Base-by-base conservation (phyloP, 2,329 filamentous ascomycete species). In the Apiospora malaysiana region DNA sequence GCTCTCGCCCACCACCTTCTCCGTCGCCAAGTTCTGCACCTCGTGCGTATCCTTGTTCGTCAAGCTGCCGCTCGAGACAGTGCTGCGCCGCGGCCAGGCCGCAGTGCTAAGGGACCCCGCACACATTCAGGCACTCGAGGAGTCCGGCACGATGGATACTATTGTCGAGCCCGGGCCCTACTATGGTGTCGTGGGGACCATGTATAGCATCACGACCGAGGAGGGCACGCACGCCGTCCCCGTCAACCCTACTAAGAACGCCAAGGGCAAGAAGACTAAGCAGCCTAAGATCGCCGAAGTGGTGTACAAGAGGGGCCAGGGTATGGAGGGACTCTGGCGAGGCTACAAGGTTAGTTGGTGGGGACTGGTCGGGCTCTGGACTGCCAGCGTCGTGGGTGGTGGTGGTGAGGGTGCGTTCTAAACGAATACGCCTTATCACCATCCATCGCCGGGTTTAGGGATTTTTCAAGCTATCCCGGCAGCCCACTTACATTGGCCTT, bases 61-160 rank as follows among this genome's bases (percentile, higher is more conserved):
- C 75, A 95, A 95, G 78, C 89, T 98, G 16, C 96, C 96, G 0
- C 85, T 98, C 5, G 96, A 99, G 82, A 98, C 95, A 0, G 93
- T 97, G 21, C 87, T 98, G 9, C 91, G 96, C 66, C 90, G 96
- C 72, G 95, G 94, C 6, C 96, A 99, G 81, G 92, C 96, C 71
- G 86, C 91, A 1, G 90, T 94, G 0, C 86, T 94, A 65, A 86
- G 87, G 21, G 86, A 86, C 18, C 86, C 87, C 1, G 77, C 82
- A 14, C 88, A 89, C 70, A 74, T 87, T 2, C 79, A 81, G 14
- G 88, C 89, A 0, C 81, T 89, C 3, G 83, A 86, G 47, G 77
- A 80, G 40, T 81, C 80, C 4, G 79, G 80, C 43, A 79, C 82
- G 66, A 78, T 93, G 65, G 90, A 94, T 70, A 94, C 94, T 0